Evolutionary conservation across 352 stramenopile species (phyloP), one percentile per base, ranked within the genome.

Genomic region (Phytophthora pseudosyringae): DNA sequence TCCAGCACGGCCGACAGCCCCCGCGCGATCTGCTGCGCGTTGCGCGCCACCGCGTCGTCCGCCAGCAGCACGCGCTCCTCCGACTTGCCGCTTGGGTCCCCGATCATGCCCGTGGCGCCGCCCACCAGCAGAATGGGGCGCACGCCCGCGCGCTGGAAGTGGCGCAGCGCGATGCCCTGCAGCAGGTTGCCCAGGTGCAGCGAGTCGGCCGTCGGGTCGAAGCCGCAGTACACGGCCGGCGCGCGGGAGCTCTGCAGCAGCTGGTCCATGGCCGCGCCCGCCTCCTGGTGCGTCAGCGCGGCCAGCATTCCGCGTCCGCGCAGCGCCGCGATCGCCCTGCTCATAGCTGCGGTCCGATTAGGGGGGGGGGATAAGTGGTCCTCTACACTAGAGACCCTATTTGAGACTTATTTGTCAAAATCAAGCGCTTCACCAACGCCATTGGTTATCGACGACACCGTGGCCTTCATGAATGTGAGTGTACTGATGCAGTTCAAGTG

Each of bases 81-180:
- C 48, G 97, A 97, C 79, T 99, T 99, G 59, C 97, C 97, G 47
- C 97, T 99, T 18, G 98, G 98, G 79, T 99, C 98, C 33, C 98
- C 98, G 31, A 99, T 98, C 77, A 96, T 88, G 8, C 91, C 93
- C 7, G 93, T 98, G 35, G 90, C 91, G 36, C 92, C 92, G 10
- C 86, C 85, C 33, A 93, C 83, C 44, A 95, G 65, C 38, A 95
- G 73, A 62, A 99, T 97, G 18, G 97, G 97, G 10, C 93, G 90
- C 72, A 95, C 49, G 5, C 90, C 91, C 3, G 86, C 86, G 51
- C 76, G 54, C 68, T 97, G 90, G 66, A 98, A 97, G 76, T 94
- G 86, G 51, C 86, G 83, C 64, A 98, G 59, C 16, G 89, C 89
- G 35, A 96, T 90, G 64, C 88, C 80, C 56, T 93, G 86, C 47